phyloP scores from a whole-genome alignment of 2,329 filamentous ascomycete genomes.

The Gnomoniopsis sp. region DNA sequence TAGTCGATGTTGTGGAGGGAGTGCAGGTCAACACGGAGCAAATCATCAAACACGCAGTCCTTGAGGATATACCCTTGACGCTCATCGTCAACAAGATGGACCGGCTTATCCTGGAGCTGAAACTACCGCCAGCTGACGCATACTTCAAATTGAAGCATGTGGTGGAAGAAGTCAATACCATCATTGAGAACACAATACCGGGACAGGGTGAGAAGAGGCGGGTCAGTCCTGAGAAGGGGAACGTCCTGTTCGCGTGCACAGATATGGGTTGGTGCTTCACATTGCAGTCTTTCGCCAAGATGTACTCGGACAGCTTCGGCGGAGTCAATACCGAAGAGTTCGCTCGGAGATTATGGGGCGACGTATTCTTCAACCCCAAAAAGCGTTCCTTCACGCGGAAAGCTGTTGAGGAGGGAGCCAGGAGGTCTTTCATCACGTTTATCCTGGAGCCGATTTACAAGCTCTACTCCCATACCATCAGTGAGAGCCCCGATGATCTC shows the following conservation, averaged over 20 bases:
- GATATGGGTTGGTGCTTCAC: constrained; percentile 98
- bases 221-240: constrained; percentile 92
- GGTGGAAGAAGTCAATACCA: constrained; percentile 95
- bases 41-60: constrained; percentile 91
- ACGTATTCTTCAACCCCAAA: constrained; percentile 90
- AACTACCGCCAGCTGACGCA: constrained; percentile 88
- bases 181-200: constrained; percentile 85
- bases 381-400: constrained; percentile 92
- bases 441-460: constrained; percentile 97
- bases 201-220: constrained; percentile 75
- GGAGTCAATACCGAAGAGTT: constrained; percentile 82
- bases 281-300: constrained; percentile 86
- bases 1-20: constrained; percentile 97
- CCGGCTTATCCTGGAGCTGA: constrained; percentile 87
- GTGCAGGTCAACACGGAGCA: constrained; percentile 98
- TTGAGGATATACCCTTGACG: constrained; percentile 84
- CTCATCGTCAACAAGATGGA: constrained; percentile 98
- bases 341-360: constrained; percentile 84
- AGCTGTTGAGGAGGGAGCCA: constrained; percentile 72
- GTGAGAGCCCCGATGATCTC: constrained; percentile 81
- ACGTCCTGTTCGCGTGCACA: constrained; percentile 93
- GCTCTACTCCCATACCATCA: constrained; percentile 91
- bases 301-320: constrained; percentile 88
- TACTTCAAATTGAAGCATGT: constrained; percentile 99
- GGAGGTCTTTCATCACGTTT: constrained; percentile 89